These are phyloP conservation scores for Sistotremastrum suecicum DNA, from an alignment of 768 basidiomycete genomes.

Conservation along the genomic window DNA sequence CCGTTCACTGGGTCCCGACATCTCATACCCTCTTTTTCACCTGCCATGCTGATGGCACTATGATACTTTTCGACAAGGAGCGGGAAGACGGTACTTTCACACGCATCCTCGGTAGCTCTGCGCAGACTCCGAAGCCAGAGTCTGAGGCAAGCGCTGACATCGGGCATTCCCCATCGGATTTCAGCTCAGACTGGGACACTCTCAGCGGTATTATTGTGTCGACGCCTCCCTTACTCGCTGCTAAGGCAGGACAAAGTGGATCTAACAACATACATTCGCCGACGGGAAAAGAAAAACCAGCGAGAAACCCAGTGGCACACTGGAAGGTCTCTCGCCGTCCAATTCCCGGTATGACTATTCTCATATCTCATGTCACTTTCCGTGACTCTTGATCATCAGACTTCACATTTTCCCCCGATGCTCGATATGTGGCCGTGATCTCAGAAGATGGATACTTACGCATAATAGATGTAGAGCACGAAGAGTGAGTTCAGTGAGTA, in stretches of 20 bases:
- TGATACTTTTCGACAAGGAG: conserved; percentile 83
- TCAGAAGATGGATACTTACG: conserved; percentile 87
- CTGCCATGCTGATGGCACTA: conserved; percentile 79
- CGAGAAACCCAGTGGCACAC: conserved; percentile 83
- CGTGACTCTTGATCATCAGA: neutral
- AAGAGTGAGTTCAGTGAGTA: conserved; percentile 43
- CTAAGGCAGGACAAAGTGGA: conserved; percentile 26
- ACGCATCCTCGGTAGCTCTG: conserved; percentile 5
- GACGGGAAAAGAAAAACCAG: conserved; percentile 53
- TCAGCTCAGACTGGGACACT: conserved; percentile 51
- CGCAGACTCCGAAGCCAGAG: conserved; percentile 1
- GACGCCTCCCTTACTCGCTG: conserved; percentile 78
- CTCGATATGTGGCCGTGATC: conserved; percentile 77
- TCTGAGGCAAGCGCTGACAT: conserved; percentile 10
- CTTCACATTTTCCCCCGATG: conserved; percentile 88
- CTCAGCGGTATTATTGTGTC: conserved; percentile 64
- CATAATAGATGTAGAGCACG: conserved; percentile 77
- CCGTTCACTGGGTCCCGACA: conserved; percentile 79
- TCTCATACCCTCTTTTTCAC: conserved; percentile 73
- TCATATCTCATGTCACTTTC: neutral
- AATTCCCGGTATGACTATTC: conserved; percentile 45
- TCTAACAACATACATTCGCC: conserved; percentile 5
- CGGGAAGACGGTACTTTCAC: conserved; percentile 73
- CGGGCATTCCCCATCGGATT: conserved; percentile 10
- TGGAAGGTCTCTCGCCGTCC: conserved; percentile 66